Conservation (phyloP, 257 asterid genomes). For the Anisodus tanguticus region DNA sequence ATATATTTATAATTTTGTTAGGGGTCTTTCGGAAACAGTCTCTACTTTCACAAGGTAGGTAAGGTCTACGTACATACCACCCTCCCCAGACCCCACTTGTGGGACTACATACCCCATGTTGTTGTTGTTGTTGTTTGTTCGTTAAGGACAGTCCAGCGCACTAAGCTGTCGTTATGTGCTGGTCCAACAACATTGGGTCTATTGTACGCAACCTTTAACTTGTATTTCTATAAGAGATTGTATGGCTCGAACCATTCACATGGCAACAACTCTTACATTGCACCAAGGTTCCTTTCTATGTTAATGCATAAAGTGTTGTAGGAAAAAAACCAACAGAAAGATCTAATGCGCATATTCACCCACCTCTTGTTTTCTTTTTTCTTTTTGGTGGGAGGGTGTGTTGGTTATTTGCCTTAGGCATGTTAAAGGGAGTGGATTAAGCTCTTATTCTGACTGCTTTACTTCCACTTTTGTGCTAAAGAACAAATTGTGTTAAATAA, state of each 20-base stretch:
- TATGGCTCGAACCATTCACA: not conserved
- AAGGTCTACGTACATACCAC: no score
- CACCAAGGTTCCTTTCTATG: not conserved
- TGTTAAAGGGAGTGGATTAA: slow-evolving; percentile 1
- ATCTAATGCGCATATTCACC: not conserved
- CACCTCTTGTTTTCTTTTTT: not conserved
- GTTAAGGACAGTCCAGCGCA: not conserved
- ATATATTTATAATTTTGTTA: not conserved
- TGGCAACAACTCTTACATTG: not conserved
- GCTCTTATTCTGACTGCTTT: not conserved
- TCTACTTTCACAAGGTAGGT: no score
- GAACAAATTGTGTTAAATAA: not conserved
- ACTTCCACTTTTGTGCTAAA: not conserved
- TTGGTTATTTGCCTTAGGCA: not conserved
- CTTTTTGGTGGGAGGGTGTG: not conserved
- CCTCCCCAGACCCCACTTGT: no score
- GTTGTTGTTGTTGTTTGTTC: not conserved
- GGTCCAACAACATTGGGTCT: not conserved
- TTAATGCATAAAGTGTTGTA: not conserved
- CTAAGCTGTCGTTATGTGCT: not conserved
- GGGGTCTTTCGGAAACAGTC: no score
- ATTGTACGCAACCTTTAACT: not conserved
- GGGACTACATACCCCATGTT: no score
- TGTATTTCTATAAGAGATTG: not conserved
- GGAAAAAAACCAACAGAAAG: not conserved